Base-by-base conservation (phyloP, 768 basidiomycete species). In the Sistotremastrum niveocremeum region DNA sequence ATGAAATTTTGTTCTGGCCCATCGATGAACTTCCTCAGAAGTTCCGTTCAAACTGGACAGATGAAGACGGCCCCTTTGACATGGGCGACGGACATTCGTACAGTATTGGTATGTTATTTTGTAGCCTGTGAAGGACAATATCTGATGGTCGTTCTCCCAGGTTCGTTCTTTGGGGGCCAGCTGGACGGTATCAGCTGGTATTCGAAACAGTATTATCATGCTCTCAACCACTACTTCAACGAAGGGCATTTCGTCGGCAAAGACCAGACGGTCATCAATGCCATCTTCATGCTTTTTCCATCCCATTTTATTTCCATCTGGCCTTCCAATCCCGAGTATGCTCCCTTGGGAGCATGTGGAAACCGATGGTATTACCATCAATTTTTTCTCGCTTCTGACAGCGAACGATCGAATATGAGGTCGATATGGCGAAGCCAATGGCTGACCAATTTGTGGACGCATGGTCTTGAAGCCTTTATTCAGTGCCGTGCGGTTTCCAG, bases 81-180 rank as follows among this genome's bases (percentile, higher is more conserved):
- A 58, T 20, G 20, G 20, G 20, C 20, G 20, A 20, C 20, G 20
- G 20, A 20, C 20, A 20, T 20, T 20, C 20, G 20, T 20, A 20
- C 20, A 20, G 20, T 20, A 20, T 20, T 20, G 20, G 20, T 20
- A 20, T 20, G 20, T 20, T 20, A 20, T 20, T 20, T 20, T 20
- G 20, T 20, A 20, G 20, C 20, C 20, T 20, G 20, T 20, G 20
- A 20, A 20, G 20, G 20, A 20, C 20, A 20, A 20, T 20, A 20
- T 20, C 20, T 20, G 20, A 20, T 20, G 20, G 34, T 31, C 10
- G 30, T 37, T 5, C 40, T 9, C 39, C 9, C 49, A 76, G 76
- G 73, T n/a, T 74, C 75, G 0, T 77, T 77, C 55, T 77, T 77
- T 47, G 76, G 77, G 6, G 74, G 74, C 7, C 56, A 66, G 1